phyloP scores from a whole-genome alignment of 2,329 filamentous ascomycete species.

The Pseudogymnoascus sp. region DNA sequence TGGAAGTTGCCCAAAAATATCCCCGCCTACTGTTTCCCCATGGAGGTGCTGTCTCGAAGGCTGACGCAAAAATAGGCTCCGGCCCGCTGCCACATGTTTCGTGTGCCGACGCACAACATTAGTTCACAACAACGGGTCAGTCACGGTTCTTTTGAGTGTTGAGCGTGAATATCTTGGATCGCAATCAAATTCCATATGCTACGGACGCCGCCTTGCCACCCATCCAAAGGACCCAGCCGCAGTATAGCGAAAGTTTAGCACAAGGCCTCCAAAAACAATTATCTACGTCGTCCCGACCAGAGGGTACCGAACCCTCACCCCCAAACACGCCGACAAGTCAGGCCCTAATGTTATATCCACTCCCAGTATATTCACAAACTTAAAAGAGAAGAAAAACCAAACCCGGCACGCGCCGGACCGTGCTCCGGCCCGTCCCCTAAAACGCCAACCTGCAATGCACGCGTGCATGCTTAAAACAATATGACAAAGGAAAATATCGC shows the following conservation, averaged over 20 bases:
- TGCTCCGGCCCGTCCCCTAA: slow-evolving; percentile 5
- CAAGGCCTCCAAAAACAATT: neutral
- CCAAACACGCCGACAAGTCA: neutral
- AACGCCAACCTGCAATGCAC: slow-evolving; percentile 6
- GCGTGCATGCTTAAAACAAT: slow-evolving; percentile 8
- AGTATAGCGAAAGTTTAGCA: slow-evolving; percentile 4
- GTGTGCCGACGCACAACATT: neutral
- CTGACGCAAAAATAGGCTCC: neutral
- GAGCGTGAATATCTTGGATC: neutral
- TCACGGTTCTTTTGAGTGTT: neutral
- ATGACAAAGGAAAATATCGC: slow-evolving; percentile 2
- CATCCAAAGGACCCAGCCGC: neutral
- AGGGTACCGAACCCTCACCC: neutral
- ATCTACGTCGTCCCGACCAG: neutral
- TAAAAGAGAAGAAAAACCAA: neutral
- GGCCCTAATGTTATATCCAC: slow-evolving; percentile 7
- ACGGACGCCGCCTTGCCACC: neutral
- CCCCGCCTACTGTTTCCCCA: neutral
- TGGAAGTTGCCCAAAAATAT: neutral
- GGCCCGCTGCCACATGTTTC: neutral
- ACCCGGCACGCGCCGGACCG: neutral
- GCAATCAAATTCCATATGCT: slow-evolving; percentile 1
- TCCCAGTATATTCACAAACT: slow-evolving; percentile 4
- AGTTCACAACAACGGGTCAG: neutral
- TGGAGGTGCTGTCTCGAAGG: neutral